Conservation (phyloP, 345 rosid genomes). For the Salix dunnii region DNA sequence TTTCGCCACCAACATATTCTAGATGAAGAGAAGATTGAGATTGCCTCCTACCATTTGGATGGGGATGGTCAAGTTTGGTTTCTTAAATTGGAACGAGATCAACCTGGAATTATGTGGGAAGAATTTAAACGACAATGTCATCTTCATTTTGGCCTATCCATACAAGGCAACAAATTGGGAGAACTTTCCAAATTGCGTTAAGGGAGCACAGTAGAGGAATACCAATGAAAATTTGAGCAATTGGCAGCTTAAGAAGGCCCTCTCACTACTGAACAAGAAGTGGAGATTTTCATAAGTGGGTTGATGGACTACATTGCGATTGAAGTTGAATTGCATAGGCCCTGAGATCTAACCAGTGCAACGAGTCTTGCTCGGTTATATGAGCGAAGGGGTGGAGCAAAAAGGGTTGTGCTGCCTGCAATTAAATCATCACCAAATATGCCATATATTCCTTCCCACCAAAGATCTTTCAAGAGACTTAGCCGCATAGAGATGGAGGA, state of each 20-base stretch:
- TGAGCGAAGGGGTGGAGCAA: background rate
- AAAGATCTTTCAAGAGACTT: fast-evolving
- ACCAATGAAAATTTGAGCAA: background rate
- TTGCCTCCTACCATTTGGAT: background rate
- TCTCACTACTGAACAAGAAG: fast-evolving
- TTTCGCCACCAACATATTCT: background rate
- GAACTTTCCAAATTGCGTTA: background rate
- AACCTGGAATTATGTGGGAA: background rate
- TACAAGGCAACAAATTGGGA: background rate
- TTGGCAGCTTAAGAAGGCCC: background rate
- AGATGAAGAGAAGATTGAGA: background rate
- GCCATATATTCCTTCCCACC: too few species aligned
- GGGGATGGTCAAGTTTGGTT: background rate
- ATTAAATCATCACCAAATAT: background rate
- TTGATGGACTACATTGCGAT: background rate
- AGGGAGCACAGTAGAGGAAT: background rate
- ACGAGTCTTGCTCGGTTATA: background rate
- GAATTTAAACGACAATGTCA: background rate
- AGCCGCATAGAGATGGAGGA: background rate
- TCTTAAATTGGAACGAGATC: background rate
- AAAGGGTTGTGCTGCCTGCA: too few species aligned
- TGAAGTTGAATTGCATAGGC: background rate
- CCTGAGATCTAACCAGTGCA: background rate
- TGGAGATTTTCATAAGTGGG: background rate
- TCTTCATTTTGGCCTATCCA: background rate